Base-by-base conservation (phyloP, 495 filamentous ascomycete genomes). In the Cercophora newfieldiana region DNA sequence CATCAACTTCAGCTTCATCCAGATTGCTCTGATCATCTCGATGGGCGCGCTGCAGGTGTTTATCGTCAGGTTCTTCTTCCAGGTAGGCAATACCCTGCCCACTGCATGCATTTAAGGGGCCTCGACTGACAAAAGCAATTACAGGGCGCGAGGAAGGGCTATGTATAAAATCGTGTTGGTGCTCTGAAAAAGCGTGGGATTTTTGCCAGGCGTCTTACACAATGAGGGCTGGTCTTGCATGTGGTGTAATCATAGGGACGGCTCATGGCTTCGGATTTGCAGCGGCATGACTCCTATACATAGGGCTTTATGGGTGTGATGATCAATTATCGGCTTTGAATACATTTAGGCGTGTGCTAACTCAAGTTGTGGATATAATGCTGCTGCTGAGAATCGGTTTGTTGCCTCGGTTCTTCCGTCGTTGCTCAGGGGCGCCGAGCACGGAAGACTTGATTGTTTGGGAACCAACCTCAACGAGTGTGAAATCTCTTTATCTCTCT, bases 11-110 rank as follows among this genome's bases (percentile, higher is more conserved):
- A 96, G 91, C 72, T 82, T 99, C 54, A 90, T 97, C 64, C 96
- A 99, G 81, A 88, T 89, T 67, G 80, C 87, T 66, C 88, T 98
- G 87, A 95, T 98, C 86, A 85, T 98, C 67, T 90, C 89, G 49
- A 99, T 99, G 96, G 95, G 94, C 26, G 94, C 88, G 30, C 80
- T 99, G 75, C 96, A 99, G 81, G 96, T 99, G 30, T 98, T 99
- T 74, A 89, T 99, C 72, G 96, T 99, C 69, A 81, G 93, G 64
- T 97, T 98, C 88, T 99, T 99, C 79, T 98, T 99, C 85, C 94
- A 97, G 82, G 94, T 84, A 78, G 54, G 80, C 8, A 44, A 30
- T 30, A 22, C 54, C 16, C 0, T 19, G 0, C 8, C 3, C 29
- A 8, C 3, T 16, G 24, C 1, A 6, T 47, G n/a, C 22, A 22